phyloP scores from a whole-genome alignment of 2,329 filamentous ascomycete species.

The Trichophyton mentagrophytes region DNA sequence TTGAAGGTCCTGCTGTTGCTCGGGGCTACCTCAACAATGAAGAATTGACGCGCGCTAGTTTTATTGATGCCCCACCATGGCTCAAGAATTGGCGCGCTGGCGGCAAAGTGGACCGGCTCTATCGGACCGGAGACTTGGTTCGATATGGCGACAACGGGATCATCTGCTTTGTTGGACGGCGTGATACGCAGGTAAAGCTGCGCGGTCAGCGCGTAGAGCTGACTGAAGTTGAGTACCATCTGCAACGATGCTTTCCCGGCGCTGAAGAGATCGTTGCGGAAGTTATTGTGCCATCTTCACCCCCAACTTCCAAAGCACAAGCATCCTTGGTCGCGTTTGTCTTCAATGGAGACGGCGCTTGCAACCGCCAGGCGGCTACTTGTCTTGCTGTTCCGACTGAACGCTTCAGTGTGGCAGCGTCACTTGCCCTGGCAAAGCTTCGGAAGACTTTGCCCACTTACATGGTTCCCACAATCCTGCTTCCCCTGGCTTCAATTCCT shows the following conservation, averaged over 20 bases:
- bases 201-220: slow-evolving; percentile 48
- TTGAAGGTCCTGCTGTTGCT: slow-evolving; percentile 25
- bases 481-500: background rate
- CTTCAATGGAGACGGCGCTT: background rate
- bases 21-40: slow-evolving; percentile 26
- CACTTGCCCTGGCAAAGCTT: background rate
- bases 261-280: background rate
- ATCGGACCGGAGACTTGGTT: slow-evolving; percentile 8
- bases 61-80: slow-evolving; percentile 16
- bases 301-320: background rate
- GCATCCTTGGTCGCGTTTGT: background rate
- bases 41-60: slow-evolving; percentile 17
- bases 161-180: slow-evolving; percentile 34
- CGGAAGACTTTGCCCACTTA: background rate
- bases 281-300: background rate
- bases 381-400: background rate
- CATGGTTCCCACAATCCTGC: slow-evolving; percentile 3
- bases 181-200: slow-evolving; percentile 49
- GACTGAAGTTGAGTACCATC: slow-evolving; percentile 25
- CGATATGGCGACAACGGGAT: background rate
- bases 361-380: background rate
- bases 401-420: background rate
- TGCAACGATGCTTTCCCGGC: background rate
- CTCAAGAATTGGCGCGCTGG: background rate
- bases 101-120: background rate